Base-by-base conservation (phyloP, 805 yeast species). In the Metschnikowia arizonensis region DNA sequence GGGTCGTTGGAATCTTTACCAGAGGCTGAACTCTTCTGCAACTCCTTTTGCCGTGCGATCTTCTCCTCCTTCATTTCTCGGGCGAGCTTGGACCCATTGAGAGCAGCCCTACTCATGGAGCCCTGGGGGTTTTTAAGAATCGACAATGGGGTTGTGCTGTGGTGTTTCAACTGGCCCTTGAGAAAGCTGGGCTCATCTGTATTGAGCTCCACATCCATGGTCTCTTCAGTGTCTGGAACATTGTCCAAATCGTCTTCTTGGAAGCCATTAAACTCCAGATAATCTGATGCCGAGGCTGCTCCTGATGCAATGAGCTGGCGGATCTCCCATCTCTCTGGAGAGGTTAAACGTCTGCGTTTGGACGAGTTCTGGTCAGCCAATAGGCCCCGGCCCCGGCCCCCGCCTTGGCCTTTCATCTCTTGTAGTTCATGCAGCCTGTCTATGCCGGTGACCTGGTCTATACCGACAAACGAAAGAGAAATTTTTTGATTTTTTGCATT, bases 311-410 rank as follows among this genome's bases (percentile, higher is more conserved):
- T 85, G 36, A 90, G 66, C 59, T 90, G 97, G 28, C 85, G 72
- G 42, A 87, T 74, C 59, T 91, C 97, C 96, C 97, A 90, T 45
- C 88, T 65, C 63, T 90, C 98, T 0, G 95, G 95, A 0, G 95
- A 85, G 0, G 95, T 83, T 29, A 83, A 61, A 42, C 86, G 72
- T 49, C 73, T 28, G 42, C 45, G 32, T 38, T 55, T 58, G 50
- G 42, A 50, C 17, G 52, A 46, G 33, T 51, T 38, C 39, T 28
- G 42, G 30, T 47, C 40, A 9, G 34, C 41, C 35, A 17, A 40
- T 18, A 18, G 23, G 26, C 14, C 35, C 29, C 46, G 41, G 17
- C 55, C 54, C 32, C 60, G 42, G 35, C 14, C 35, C 29, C 46
- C 41, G 17, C 55, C 54, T 30, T 59, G 42, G 35, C 47, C 50